Base-by-base conservation (phyloP, 1,139 yeast species). In the Candida pseudocylindracea region DNA sequence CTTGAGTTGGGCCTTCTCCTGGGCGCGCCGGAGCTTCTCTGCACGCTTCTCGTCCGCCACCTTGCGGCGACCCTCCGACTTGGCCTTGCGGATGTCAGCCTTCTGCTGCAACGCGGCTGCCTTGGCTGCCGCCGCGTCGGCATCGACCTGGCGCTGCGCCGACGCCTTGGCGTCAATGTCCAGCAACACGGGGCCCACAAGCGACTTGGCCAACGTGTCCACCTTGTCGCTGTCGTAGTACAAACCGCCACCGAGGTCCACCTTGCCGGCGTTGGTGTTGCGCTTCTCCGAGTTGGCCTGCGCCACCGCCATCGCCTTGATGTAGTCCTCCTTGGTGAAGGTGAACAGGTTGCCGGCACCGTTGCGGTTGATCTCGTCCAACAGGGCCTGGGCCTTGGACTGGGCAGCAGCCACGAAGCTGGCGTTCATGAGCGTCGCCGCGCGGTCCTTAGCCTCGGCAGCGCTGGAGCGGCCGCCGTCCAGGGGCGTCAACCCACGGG, bases 231-330 rank as follows among this genome's bases (percentile, higher is more conserved):
- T 78, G 33, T 78, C 61, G 63, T 85, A 71, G 45, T 67, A 68
- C 41, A 80, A 62, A 3, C 96, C 96, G 41, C 93, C 94, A 38
- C 98, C 98, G 41, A 85, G 56, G 45, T 81, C 65, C 43, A 81
- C 62, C 46, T 73, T 63, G 33, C 80, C 81, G 32, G 52, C 44
- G 36, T 55, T 52, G 41, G 53, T 64, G 36, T 67, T 46, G 43
- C 83, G 61, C 43, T 66, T 71, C 36, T 63, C 64, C 36, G 65
- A 55, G 41, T 70, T 67, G 42, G 66, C 64, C 47, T 76, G 79
- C 2, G 94, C 95, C 42, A 76, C 54, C 8, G 74, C 65, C 37
- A 60, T 54, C 1, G 67, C 67, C 38, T 49, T 46, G 33, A 65
- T 64, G 41, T 60, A 60, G 35, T 15, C 20, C 20, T 15, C 20